Base-by-base conservation (phyloP, 83 land plant genomes). In the Picea mariana region DNA sequence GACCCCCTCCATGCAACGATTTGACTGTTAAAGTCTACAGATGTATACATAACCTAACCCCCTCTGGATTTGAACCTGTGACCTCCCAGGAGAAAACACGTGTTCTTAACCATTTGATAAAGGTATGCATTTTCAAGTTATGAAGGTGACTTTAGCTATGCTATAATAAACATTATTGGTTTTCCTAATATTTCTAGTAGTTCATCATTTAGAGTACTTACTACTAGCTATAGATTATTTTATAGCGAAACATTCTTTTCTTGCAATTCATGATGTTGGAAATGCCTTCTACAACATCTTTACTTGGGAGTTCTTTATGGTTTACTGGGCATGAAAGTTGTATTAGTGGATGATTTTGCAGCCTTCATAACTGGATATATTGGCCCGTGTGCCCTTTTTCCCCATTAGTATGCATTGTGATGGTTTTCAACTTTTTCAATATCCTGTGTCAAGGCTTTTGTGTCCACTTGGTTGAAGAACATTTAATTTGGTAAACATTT, bases 281-380 rank as follows among this genome's bases (percentile, higher is more conserved):
- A 40, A 31, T 80, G 18, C 58, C 75, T 26, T 79, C 80, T 80
- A 72, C 91, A 89, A 89, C 91, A 89, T 82, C 31, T 89, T 65
- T 89, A 89, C 62, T 62, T 89, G 77, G 91, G 82, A 82, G 65
- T 60, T 20, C 87, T 89, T 55, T 89, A 89, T 77, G 89, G 91
- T 34, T 55, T 89, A 72, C 80, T 89, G 47, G 91, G 90, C 24
- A 55, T 87, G 66, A 89, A 89, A 79, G 81, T 84, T 69, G 80
- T 89, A 40, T 84, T 89, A n/a, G 20, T 89, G 34, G 91, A 89
- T 82, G 91, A 89, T 62, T 89, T 89, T 62, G 65, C 27, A 55
- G 85, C 90, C 38, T 89, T 84, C 81, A 81, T 86, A 58, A 63
- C 47, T 72, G 90, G 87, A 67, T 82, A 83, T 13, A 89, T 89